phyloP scores from a whole-genome alignment of 2,329 filamentous ascomycete species.

The Bipolaris gigantea region DNA sequence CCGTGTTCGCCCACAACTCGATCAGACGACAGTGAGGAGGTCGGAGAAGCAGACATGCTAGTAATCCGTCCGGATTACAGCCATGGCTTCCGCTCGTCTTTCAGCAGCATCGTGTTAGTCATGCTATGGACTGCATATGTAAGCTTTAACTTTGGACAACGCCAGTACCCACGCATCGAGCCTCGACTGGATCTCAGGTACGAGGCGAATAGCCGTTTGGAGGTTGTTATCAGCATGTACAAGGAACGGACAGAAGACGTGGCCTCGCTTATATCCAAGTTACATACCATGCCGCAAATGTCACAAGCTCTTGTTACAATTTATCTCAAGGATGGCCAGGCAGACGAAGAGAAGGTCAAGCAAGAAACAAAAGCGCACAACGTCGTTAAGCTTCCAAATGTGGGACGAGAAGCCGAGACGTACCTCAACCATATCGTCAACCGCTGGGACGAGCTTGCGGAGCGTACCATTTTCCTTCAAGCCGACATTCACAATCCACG shows the following conservation, averaged over 20 bases:
- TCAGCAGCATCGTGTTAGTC: conserved; percentile 12
- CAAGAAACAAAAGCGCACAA: conserved; percentile 27
- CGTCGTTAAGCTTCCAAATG: conserved; percentile 41
- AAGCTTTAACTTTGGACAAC: conserved; percentile 24
- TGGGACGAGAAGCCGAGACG: conserved; percentile 51
- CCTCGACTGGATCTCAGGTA: conserved; percentile 26
- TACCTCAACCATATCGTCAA: conserved; percentile 53
- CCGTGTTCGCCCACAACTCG: neutral
- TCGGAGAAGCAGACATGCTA: neutral
- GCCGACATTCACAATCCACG: conserved; percentile 47
- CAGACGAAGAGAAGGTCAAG: conserved; percentile 24
- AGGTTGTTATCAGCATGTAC: conserved; percentile 47
- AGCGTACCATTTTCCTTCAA: conserved; percentile 54
- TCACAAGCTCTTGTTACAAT: conserved; percentile 29
- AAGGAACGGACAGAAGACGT: conserved; percentile 37
- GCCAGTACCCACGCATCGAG: conserved; percentile 4
- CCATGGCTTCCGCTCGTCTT: conserved; percentile 1
- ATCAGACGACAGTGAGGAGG: conserved; percentile 9
- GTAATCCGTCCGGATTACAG: neutral
- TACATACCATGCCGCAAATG: conserved; percentile 27
- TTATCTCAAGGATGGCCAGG: conserved; percentile 39
- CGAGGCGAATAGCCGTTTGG: conserved; percentile 20
- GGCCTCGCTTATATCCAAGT: conserved; percentile 20
- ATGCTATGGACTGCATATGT: conserved; percentile 23
- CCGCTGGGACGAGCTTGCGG: conserved; percentile 49